Base-by-base conservation (phyloP, 768 basidiomycete genomes). In the Termitomyces sp. region DNA sequence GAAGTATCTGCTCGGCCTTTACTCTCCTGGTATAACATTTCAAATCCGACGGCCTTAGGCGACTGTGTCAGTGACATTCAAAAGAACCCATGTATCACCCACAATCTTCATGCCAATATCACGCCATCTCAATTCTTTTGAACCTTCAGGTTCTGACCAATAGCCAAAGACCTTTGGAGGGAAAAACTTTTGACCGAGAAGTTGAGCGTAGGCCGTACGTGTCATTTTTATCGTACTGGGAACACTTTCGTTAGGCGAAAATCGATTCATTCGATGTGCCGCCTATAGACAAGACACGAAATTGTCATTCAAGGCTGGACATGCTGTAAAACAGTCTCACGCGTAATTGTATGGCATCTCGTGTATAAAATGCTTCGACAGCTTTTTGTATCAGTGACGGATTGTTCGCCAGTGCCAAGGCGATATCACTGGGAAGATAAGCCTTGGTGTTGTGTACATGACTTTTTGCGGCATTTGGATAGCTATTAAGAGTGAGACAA, bases 21-120 rank as follows among this genome's bases (percentile, higher is more conserved):
- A 58, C 83, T 88, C 67, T 94, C 94, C 68, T 90, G 87, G 68
- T 90, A 98, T 41, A 97, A 79, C 80, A 98, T 99, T 74, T 99
- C 97, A 60, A 98, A 98, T 1, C 97, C 97, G 61, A 92, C 92
- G 2, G 94, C 87, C 88, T 95, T 65, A 2, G 8, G 46, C 10
- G 24, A 29, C 47, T 29, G 53, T 53, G 54, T 59, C 48, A 47
- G n/a, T 65, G 27, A 51, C 50, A 22, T 56, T 43, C 29, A 32
- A 34, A 26, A 37, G 37, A 37, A 14, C 44, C 48, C 14, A 24
- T 39, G 32, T 7, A 31, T 32, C 18, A 71, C 82, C 49, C 59
- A 91, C 94, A 53, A 98, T 86, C 76, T 98, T 98, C 86, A 98
- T 90, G 8, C 96, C 96, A 29, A 92, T 69, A 71, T 94, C 91